Percentiles rank a stretch among this genome's conserved stretches.
Evolutionary conservation across 139 green algal species (phyloP).

Genomic region (Prasinococcaceae sp.): DNA sequence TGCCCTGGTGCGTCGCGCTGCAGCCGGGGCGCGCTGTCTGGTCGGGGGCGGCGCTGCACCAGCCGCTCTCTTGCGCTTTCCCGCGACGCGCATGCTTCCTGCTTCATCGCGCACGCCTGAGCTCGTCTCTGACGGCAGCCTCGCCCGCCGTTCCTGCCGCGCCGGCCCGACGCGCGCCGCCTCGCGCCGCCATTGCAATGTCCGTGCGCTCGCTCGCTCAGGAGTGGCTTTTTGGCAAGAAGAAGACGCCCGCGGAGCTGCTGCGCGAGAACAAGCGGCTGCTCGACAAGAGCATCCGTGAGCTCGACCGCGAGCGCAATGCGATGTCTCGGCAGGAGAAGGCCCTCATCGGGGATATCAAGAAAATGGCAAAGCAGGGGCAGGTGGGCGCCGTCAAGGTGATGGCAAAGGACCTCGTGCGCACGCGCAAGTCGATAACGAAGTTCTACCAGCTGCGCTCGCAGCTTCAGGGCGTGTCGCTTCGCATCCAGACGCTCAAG

Average conservation of each 20-base stretch:
- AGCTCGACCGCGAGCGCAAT: constrained; percentile 74
- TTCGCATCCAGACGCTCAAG: constrained; percentile 90
- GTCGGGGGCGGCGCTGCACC: no score
- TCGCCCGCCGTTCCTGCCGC: no score
- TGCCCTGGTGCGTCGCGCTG: no score
- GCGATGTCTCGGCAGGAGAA: constrained; percentile 54
- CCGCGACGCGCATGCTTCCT: no score
- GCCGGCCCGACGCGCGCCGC: neutral
- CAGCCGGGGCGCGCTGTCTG: no score
- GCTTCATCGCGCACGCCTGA: no score
- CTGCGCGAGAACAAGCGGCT: constrained; percentile 96
- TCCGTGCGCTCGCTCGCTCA: no score
- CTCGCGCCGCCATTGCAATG: no score
- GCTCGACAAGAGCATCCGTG: constrained; percentile 91
- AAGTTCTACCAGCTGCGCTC: constrained; percentile 92
- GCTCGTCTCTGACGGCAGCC: no score
- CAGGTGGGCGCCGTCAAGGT: constrained; percentile 96
- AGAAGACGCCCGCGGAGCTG: constrained; percentile 77
- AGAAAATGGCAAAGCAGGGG: constrained; percentile 87
- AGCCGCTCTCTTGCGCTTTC: no score
- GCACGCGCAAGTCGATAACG: constrained; percentile 91
- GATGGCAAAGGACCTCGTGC: constrained; percentile 94
- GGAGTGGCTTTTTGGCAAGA: constrained; percentile 67
- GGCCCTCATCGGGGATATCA: constrained; percentile 88
- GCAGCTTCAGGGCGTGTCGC: constrained; percentile 89